Conservation (phyloP, 768 basidiomycete species). For the Calocera viscosa region DNA sequence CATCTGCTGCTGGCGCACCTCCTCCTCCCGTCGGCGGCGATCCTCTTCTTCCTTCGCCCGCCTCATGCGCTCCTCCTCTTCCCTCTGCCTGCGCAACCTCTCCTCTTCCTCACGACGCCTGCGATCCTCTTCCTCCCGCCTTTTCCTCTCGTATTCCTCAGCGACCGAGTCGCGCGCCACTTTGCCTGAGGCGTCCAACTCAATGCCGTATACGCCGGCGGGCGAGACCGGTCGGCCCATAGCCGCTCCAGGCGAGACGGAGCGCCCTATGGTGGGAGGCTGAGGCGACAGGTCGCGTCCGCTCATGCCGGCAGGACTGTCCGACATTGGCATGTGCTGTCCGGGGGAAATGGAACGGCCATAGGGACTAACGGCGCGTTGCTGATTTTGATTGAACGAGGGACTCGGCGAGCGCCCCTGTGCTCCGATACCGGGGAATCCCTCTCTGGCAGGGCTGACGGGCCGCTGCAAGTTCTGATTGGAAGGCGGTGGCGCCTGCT, state of each 20-base stretch:
- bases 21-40: slow-evolving; percentile 11
- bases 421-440: slow-evolving; percentile 73
- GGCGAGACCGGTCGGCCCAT: slow-evolving; percentile 22
- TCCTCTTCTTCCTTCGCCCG: not conserved
- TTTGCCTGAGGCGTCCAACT: slow-evolving; percentile 63
- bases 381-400: slow-evolving; percentile 11
- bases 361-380: slow-evolving; percentile 10
- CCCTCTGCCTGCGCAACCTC: not conserved
- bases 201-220: slow-evolving; percentile 65
- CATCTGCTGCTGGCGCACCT: slow-evolving; percentile 25
- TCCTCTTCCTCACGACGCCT: not conserved
- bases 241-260: slow-evolving; percentile 21
- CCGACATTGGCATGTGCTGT: slow-evolving; percentile 34
- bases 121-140: not conserved
- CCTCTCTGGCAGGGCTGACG: slow-evolving; percentile 30
- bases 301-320: slow-evolving; percentile 37
- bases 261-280: slow-evolving; percentile 13
- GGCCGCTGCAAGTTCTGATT: slow-evolving; percentile 21
- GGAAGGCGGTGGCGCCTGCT: slow-evolving; percentile 33
- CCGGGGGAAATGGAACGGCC: slow-evolving; percentile 16
- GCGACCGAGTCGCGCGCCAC: slow-evolving; percentile 76
- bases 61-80: not conserved
- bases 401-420: slow-evolving; percentile 43
- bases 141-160: slow-evolving; percentile 27
- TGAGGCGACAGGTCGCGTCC: slow-evolving; percentile 17